Conservation (phyloP, 1,284 basidiomycete species). For the Cryptococcus sp. region DNA sequence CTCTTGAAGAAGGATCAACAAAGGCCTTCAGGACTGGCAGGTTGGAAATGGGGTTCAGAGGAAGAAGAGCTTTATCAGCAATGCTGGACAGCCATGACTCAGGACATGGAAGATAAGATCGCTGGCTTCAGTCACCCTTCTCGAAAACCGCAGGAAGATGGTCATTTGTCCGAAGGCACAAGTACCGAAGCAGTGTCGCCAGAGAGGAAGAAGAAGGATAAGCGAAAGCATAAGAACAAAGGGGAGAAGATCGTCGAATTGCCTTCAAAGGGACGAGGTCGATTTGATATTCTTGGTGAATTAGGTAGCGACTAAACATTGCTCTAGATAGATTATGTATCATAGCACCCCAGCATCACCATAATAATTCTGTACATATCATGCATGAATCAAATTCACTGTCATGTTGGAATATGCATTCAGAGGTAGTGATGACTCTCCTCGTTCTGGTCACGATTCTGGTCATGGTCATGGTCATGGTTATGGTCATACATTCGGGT, state of each 20-base stretch:
- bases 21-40: slow-evolving; percentile 61
- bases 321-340: neutral
- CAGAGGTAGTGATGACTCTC: too few species aligned
- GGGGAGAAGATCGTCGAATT: neutral
- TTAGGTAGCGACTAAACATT: slow-evolving; percentile 5
- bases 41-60: slow-evolving; percentile 44
- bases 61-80: slow-evolving; percentile 44
- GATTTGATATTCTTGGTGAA: slow-evolving; percentile 13
- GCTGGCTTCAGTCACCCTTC: too few species aligned
- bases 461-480: too few species aligned
- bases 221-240: slow-evolving; percentile 6
- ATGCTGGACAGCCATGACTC: slow-evolving; percentile 56
- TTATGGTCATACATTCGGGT: too few species aligned
- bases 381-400: too few species aligned
- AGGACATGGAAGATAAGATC: slow-evolving; percentile 9
- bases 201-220: slow-evolving; percentile 48
- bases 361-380: too few species aligned
- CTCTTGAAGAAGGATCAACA: slow-evolving; percentile 51
- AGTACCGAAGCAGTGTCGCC: too few species aligned
- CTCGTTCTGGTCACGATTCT: too few species aligned
- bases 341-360: too few species aligned
- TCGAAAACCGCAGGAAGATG: too few species aligned
- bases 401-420: too few species aligned
- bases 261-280: neutral
- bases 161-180: too few species aligned